These are phyloP conservation scores for Penicillium diatomitis DNA, from an alignment of 495 filamentous ascomycete species.

Conservation along the genomic window DNA sequence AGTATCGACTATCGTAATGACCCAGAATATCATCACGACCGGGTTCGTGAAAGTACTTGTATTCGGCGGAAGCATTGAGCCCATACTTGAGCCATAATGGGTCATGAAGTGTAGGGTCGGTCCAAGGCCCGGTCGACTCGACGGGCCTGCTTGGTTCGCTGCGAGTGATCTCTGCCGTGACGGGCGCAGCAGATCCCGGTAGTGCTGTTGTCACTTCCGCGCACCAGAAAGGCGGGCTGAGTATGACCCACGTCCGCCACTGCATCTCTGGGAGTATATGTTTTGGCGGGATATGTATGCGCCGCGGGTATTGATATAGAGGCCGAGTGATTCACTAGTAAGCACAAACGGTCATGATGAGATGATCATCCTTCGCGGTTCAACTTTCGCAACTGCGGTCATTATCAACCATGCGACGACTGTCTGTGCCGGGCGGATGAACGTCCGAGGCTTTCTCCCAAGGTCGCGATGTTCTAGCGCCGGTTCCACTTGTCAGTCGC, in stretches of 20 bases:
- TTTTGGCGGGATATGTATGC: no score
- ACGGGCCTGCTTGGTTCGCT: background rate
- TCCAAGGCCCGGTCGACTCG: background rate
- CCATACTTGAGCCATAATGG: slow-evolving; percentile 23
- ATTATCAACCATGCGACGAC: no score
- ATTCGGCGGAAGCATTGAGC: slow-evolving; percentile 26
- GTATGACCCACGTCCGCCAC: slow-evolving; percentile 9
- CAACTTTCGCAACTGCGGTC: no score
- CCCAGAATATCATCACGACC: slow-evolving; percentile 46
- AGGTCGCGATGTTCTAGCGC: no score
- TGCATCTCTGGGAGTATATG: slow-evolving; percentile 5
- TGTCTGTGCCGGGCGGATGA: no score
- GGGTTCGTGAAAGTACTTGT: slow-evolving; percentile 48
- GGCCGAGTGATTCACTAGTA: no score
- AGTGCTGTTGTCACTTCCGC: slow-evolving; percentile 7
- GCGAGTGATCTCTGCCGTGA: slow-evolving; percentile 6
- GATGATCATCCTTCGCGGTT: no score
- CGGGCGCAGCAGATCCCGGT: slow-evolving; percentile 1
- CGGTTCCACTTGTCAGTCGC: no score
- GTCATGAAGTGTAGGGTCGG: slow-evolving; percentile 11
- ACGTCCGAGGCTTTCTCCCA: no score
- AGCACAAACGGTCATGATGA: no score
- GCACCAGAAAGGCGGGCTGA: slow-evolving; percentile 16
- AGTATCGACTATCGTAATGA: slow-evolving; percentile 70
- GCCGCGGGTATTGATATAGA: no score